Evolutionary conservation across 768 basidiomycete genomes (phyloP).

Genomic region (Amanita muscaria): DNA sequence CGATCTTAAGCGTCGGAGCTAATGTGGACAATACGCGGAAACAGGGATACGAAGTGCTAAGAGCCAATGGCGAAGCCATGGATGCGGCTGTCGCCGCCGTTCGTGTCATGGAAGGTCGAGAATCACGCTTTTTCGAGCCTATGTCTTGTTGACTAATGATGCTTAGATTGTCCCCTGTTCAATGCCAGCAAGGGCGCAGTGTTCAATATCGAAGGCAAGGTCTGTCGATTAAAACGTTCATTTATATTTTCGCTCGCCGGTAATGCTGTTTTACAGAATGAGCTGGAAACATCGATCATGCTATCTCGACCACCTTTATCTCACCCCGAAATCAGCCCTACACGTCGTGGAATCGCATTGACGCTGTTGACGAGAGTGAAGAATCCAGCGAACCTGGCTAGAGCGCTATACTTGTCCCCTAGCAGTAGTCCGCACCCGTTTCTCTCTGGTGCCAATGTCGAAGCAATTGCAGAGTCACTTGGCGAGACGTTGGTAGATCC

Average conservation of each 20-base stretch:
- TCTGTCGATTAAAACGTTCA: slow-evolving; percentile 18
- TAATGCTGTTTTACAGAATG: slow-evolving; percentile 54
- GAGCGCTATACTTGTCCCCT: slow-evolving; percentile 65
- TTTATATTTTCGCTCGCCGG: neutral
- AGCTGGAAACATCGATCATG: slow-evolving; percentile 77
- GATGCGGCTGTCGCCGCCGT: slow-evolving; percentile 77
- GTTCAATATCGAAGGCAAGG: slow-evolving; percentile 75
- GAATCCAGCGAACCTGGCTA: slow-evolving; percentile 68
- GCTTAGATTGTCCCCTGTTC: slow-evolving; percentile 64
- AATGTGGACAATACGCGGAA: neutral
- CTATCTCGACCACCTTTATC: slow-evolving; percentile 67
- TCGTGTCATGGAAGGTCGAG: slow-evolving; percentile 57
- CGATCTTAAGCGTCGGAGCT: neutral
- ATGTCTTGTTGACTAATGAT: neutral
- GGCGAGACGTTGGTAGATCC: slow-evolving; percentile 57
- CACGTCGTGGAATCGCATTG: slow-evolving; percentile 53
- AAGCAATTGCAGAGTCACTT: slow-evolving; percentile 45
- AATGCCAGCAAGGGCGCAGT: slow-evolving; percentile 78
- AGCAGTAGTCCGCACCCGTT: slow-evolving; percentile 55
- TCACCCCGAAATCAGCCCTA: slow-evolving; percentile 47
- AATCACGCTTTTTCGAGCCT: neutral
- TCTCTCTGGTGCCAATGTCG: slow-evolving; percentile 58
- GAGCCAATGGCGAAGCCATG: slow-evolving; percentile 69
- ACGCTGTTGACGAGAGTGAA: slow-evolving; percentile 58
- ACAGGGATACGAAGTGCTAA: slow-evolving; percentile 54